Percentiles rank a stretch among this genome's conserved stretches.
Conservation (phyloP, 208 protist genomes). For the Leishmania tarentolae region DNA sequence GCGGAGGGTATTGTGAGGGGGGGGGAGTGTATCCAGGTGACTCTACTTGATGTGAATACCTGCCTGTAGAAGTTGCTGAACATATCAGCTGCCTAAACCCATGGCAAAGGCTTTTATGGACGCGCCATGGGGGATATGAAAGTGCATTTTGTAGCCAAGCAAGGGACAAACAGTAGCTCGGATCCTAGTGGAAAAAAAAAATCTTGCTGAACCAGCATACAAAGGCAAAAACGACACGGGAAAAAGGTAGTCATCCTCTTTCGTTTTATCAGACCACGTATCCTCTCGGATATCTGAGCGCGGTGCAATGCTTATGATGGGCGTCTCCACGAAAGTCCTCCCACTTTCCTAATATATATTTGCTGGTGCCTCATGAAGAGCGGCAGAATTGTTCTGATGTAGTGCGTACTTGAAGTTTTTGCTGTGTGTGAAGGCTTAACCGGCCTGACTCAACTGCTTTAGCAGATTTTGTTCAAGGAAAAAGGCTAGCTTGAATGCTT, state of each 20-base stretch:
- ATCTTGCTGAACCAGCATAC: slow-evolving; percentile 20
- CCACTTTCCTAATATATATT: slow-evolving; percentile 10
- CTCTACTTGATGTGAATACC: slow-evolving; percentile 15
- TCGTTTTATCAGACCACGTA: slow-evolving; percentile 14
- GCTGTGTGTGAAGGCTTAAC: slow-evolving; percentile 15
- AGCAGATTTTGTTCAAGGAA: slow-evolving; percentile 8
- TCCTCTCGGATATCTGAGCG: not conserved
- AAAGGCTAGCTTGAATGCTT: slow-evolving; percentile 9
- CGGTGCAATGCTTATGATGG: slow-evolving; percentile 13
- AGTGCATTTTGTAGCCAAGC: slow-evolving; percentile 31
- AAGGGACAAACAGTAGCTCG: slow-evolving; percentile 27
- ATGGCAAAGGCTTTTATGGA: slow-evolving; percentile 15
- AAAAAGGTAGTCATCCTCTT: not conserved
- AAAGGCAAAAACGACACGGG: slow-evolving; percentile 19
- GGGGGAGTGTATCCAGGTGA: slow-evolving; percentile 11
- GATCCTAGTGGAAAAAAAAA: slow-evolving; percentile 13
- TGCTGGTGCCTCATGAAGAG: slow-evolving; percentile 25
- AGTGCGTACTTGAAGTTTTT: slow-evolving; percentile 26
- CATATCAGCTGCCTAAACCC: slow-evolving; percentile 17
- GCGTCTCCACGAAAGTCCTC: slow-evolving; percentile 15
- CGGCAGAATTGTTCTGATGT: slow-evolving; percentile 21
- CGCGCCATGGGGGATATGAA: slow-evolving; percentile 15
- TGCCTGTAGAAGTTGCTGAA: slow-evolving; percentile 10
- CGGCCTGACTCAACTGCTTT: no score
- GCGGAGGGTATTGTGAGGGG: slow-evolving; percentile 1